Evolutionary conservation across 2,329 filamentous ascomycete species (phyloP).

Genomic region (Rachicladosporium sp.): DNA sequence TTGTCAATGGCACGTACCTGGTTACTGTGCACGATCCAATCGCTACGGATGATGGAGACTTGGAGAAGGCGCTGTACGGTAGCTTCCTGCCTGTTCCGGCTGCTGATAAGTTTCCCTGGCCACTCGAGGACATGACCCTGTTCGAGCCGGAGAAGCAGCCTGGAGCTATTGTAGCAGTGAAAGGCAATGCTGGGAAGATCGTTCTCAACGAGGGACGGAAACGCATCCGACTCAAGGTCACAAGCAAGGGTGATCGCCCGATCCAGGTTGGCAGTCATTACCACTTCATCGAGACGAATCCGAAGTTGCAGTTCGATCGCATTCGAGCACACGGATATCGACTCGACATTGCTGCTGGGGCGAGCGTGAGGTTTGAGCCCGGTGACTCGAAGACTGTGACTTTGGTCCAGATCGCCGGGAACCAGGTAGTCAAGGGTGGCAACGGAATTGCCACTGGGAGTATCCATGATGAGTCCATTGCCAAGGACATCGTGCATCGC

Average conservation of each 20-base stretch:
- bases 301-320: conserved; percentile 78
- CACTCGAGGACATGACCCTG: conserved; percentile 46
- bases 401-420: conserved; percentile 76
- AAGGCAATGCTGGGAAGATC: conserved; percentile 49
- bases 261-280: conserved; percentile 91
- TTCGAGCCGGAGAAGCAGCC: conserved; percentile 60
- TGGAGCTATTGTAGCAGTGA: conserved; percentile 64
- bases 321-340: conserved; percentile 69
- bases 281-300: conserved; percentile 92
- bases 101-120: conserved; percentile 42
- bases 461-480: conserved; percentile 51
- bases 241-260: conserved; percentile 76
- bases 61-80: conserved; percentile 78
- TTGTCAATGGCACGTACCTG: conserved; percentile 79
- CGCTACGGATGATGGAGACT: conserved; percentile 70
- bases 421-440: conserved; percentile 69
- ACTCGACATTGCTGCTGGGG: conserved; percentile 81
- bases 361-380: conserved; percentile 85
- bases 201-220: conserved; percentile 61
- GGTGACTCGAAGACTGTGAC: conserved; percentile 85
- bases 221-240: conserved; percentile 63
- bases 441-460: conserved; percentile 65
- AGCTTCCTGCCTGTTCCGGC: conserved; percentile 76
- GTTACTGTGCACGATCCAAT: conserved; percentile 91
- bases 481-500: conserved; percentile 52